Evolutionary conservation across 345 rosid species (phyloP).

Genomic region (Isatis tinctoria): DNA sequence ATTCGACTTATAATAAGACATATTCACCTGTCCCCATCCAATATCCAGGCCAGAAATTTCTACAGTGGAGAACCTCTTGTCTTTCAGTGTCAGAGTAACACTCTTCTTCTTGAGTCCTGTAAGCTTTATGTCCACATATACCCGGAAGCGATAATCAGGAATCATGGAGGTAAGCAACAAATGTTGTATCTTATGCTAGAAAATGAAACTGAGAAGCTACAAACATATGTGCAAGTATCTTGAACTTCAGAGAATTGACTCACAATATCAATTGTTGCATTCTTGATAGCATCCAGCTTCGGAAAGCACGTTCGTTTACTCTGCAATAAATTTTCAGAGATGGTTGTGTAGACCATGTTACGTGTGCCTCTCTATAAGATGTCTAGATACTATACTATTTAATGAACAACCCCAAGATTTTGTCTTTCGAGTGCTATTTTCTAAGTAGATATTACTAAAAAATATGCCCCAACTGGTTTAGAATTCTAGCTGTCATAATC

Average conservation of each 20-base stretch:
- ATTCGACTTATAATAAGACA: background rate
- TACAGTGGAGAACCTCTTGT: conserved; percentile 49
- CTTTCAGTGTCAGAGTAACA: conserved; percentile 59
- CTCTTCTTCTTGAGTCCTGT: conserved; percentile 68
- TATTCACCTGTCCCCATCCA: conserved; percentile 95
- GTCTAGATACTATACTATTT: background rate
- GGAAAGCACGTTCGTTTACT: conserved; percentile 81
- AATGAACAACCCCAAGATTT: background rate
- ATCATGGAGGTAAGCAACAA: conserved; percentile 1
- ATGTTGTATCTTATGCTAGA: background rate
- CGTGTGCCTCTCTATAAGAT: background rate
- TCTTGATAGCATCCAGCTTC: conserved; percentile 79
- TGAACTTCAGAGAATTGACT: conserved; percentile 33
- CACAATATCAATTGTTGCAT: conserved; percentile 88
- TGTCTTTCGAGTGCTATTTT: background rate
- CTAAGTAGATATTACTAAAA: background rate
- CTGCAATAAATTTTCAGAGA: conserved; percentile 43
- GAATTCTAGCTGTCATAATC: background rate
- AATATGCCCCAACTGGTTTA: background rate
- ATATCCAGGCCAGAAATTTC: conserved; percentile 97
- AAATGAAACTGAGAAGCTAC: conserved; percentile 4
- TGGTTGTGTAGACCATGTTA: background rate
- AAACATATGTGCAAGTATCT: background rate
- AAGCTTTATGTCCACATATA: conserved; percentile 49
- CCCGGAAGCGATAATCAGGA: conserved; percentile 12